Percentiles rank a stretch among this genome's conserved stretches.
Conservation (phyloP, 495 filamentous ascomycete species). For the Aeminium ludgeri region DNA sequence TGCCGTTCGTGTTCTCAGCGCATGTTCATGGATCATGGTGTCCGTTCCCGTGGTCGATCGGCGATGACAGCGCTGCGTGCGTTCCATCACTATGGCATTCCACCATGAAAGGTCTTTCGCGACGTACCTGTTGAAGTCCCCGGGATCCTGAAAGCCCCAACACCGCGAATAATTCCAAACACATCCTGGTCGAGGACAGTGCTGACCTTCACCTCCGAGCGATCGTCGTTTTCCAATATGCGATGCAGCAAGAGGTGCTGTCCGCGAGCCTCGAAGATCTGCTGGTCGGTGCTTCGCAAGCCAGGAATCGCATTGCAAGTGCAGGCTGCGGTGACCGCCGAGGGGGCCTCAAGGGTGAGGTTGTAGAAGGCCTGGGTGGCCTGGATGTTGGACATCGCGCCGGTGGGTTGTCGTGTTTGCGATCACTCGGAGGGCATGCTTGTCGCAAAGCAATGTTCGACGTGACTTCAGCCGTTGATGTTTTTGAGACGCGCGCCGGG, state of each 20-base stretch:
- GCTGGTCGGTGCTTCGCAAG: constrained; percentile 83
- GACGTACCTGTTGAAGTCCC: constrained; percentile 93
- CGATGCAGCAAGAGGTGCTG: constrained; percentile 76
- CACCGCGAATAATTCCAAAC: constrained; percentile 79
- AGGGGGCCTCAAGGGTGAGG: constrained; percentile 79
- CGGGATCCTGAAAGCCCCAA: constrained; percentile 77
- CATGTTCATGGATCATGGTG: no score
- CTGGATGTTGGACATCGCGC: constrained; percentile 70
- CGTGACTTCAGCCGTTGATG: neutral
- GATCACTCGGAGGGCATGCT: neutral
- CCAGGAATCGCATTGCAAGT: constrained; percentile 58
- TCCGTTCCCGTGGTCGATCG: no score
- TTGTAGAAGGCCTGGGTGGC: constrained; percentile 42
- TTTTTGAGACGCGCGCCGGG: neutral
- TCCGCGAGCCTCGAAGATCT: constrained; percentile 86
- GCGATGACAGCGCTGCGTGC: no score
- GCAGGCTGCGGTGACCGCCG: constrained; percentile 74
- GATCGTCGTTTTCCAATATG: constrained; percentile 39
- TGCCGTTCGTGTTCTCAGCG: neutral
- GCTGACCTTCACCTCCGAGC: constrained; percentile 65
- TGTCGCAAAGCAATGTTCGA: neutral
- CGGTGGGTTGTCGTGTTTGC: constrained; percentile 21
- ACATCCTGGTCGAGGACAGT: constrained; percentile 80
- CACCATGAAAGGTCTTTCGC: neutral
- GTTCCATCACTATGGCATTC: constrained; percentile 39